These are phyloP conservation scores for Tylopilus sp. DNA, from an alignment of 768 basidiomycete species.

Conservation along the genomic window DNA sequence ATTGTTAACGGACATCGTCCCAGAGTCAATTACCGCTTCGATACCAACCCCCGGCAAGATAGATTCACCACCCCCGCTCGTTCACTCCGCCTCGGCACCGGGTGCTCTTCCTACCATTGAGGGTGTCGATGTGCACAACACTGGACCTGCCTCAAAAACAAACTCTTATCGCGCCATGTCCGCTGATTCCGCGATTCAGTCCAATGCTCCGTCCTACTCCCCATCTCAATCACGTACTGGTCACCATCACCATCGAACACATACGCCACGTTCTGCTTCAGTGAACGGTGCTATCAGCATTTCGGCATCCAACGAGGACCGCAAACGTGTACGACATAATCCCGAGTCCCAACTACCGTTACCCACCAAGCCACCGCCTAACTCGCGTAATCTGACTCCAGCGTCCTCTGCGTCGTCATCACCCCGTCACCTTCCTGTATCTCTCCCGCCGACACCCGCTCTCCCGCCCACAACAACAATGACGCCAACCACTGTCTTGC, in stretches of 20 bases:
- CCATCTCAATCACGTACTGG: slow-evolving; percentile 22
- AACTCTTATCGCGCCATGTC: slow-evolving; percentile 25
- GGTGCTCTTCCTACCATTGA: slow-evolving; percentile 33
- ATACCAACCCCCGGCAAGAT: slow-evolving; percentile 18
- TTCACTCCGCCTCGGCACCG: slow-evolving; percentile 42
- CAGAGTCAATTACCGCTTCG: slow-evolving; percentile 30
- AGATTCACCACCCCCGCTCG: slow-evolving; percentile 26
- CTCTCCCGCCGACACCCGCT: slow-evolving; percentile 31
- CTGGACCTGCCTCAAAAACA: slow-evolving; percentile 17
- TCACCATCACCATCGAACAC: slow-evolving; percentile 7
- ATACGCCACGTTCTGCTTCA: slow-evolving; percentile 16
- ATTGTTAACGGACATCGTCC: slow-evolving; percentile 49
- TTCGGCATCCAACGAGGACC: slow-evolving; percentile 28
- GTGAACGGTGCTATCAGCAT: slow-evolving; percentile 6
- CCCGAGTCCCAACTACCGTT: slow-evolving; percentile 15
- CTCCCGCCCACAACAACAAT: slow-evolving; percentile 35
- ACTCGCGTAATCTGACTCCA: slow-evolving; percentile 51
- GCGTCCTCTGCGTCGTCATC: slow-evolving; percentile 58
- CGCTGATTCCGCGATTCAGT: slow-evolving; percentile 21
- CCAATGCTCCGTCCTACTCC: slow-evolving; percentile 15
- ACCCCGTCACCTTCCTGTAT: slow-evolving; percentile 40
- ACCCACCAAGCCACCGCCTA: slow-evolving; percentile 29
- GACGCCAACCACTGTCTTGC: slow-evolving; percentile 45
- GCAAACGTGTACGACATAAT: slow-evolving; percentile 19
- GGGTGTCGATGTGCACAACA: slow-evolving; percentile 1